Evolutionary conservation across 208 protist species (phyloP).

Genomic region (Wallacemonas sp.): DNA sequence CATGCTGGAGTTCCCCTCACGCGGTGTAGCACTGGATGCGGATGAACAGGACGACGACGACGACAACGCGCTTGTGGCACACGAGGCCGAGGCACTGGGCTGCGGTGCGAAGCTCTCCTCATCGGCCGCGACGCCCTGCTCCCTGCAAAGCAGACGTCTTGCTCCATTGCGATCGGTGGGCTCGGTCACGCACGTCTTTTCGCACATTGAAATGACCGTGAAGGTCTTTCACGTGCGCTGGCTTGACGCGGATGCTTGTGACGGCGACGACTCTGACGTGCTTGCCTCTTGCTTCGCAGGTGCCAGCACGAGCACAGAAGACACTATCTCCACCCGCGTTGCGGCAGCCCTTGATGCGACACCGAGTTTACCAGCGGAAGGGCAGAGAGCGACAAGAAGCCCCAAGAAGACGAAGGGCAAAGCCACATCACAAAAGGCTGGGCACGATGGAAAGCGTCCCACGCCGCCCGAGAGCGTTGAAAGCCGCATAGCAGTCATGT

Average conservation of each 20-base stretch:
- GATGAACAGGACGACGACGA: not conserved
- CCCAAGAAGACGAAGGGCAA: not conserved
- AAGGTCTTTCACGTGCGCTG: constrained; percentile 56
- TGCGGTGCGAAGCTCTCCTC: not conserved
- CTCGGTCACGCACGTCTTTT: constrained; percentile 76
- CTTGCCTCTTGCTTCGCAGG: constrained; percentile 14
- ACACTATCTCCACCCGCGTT: constrained; percentile 10
- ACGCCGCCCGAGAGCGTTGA: not conserved
- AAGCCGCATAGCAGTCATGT: constrained; percentile 51
- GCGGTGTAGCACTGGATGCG: constrained; percentile 23
- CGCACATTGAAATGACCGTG: constrained; percentile 83
- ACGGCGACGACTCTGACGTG: constrained; percentile 15
- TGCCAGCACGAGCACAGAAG: not conserved
- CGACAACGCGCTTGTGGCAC: not conserved
- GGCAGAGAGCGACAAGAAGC: constrained; percentile 4
- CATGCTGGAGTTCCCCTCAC: constrained; percentile 82
- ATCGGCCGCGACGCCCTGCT: not conserved
- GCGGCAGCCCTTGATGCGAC: constrained; percentile 17
- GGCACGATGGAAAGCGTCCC: not conserved
- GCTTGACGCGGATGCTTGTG: constrained; percentile 8
- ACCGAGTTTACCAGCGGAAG: not conserved
- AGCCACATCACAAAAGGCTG: too few species aligned
- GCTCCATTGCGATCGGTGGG: constrained; percentile 21
- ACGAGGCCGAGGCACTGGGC: not conserved
- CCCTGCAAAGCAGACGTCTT: not conserved